Evolutionary conservation across 768 basidiomycete species (phyloP), one percentile per base, ranked within the genome.

Genomic region (Mrakia hoshinonis): DNA sequence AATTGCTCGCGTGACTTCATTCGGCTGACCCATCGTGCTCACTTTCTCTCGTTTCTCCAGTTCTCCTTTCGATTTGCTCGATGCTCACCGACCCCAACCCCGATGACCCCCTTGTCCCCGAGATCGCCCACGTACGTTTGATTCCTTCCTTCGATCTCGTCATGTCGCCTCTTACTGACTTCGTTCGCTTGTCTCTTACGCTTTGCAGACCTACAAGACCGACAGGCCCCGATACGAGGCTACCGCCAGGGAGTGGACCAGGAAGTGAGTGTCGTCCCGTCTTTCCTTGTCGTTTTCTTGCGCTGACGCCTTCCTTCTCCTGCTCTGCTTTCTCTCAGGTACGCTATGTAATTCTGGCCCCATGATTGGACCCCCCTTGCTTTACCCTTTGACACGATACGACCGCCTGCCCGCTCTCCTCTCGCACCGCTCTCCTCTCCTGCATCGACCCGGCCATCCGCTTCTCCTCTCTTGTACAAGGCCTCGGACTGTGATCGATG

Each of bases 1-100:
- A 36, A 39, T 29, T 55, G 38, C 63, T 65, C 9, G 34, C 34
- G 58, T 31, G 24, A 5, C 55, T 31, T 31, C 52, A 20, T 20
- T 64, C 39, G 62, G 29, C 3, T 38, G 36, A 61, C 22, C 43
- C 26, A 22, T 47, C 22, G 52, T 47, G 52, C 51, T 24, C 58
- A 13, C 11, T 47, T 29, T 68, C 24, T 61, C 9, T 34, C 39
- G 73, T 36, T 61, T 7, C 22, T 55, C 52, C 38, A 97, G 95
- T 99, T 49, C 81, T 99, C 38, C 85, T 98, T 77, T 96, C 94
- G 78, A 97, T 99, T 80, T 98, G 95, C 79, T 99, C 96, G 77
- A 94, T 98, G 92, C 82, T 99, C 78, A 99, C 95, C 63, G 96
- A 99, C 80, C 96, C 96, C 74, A 99, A 98, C 82, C 95, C 95